A percentile compares a stretch with the other conserved stretches of the same genome.
phyloP scores from a whole-genome alignment of 2,329 filamentous ascomycete species.

The Xylariaceae sp. region DNA sequence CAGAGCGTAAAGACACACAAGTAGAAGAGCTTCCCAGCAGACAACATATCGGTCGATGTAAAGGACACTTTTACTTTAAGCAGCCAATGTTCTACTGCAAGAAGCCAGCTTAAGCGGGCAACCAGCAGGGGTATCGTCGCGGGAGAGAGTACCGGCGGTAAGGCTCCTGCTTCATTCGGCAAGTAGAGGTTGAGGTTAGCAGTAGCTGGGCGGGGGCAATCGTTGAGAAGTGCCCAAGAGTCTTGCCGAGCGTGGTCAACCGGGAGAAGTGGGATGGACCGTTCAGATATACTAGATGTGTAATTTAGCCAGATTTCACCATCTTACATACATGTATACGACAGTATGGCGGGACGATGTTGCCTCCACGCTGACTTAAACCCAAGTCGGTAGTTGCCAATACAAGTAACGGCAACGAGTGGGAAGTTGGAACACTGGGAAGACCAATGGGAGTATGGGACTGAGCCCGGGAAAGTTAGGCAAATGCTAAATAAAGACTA shows the following conservation, averaged over 20 bases:
- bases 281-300: constrained; percentile 7
- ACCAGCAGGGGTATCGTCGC: not conserved
- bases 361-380: not conserved
- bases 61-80: constrained; percentile 16
- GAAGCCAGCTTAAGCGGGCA: not conserved
- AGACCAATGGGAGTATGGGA: too few species aligned
- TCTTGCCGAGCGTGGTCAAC: too few species aligned
- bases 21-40: constrained; percentile 50
- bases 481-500: not conserved
- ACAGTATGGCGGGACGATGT: too few species aligned
- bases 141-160: constrained; percentile 1
- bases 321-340: too few species aligned
- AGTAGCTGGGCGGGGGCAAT: not conserved
- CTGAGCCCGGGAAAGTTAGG: not conserved
- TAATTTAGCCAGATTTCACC: constrained; percentile 19
- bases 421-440: not conserved
- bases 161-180: constrained; percentile 19
- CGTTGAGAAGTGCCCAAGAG: too few species aligned
- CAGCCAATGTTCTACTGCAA: not conserved
- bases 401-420: constrained; percentile 1
- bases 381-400: not conserved
- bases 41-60: constrained; percentile 39
- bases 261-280: not conserved
- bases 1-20: constrained; percentile 52
- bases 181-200: constrained; percentile 6